These are phyloP conservation scores for Hysterium pulicare DNA, from an alignment of 2,329 filamentous ascomycete species.

Conservation along the genomic window DNA sequence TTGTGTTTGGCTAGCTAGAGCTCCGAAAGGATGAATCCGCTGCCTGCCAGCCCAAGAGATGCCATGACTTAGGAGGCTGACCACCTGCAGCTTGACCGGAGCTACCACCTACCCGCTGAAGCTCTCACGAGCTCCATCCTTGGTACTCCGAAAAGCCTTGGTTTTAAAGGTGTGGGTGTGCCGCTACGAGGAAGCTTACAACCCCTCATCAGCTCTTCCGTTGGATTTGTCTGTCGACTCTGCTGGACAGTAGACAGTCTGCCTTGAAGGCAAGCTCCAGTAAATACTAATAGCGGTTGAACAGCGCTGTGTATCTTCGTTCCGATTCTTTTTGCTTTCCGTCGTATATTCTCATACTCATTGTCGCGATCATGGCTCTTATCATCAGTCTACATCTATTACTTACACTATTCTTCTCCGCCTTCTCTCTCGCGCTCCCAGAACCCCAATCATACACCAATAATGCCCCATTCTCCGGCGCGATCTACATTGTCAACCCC, in stretches of 20 bases:
- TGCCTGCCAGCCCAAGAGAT: slow-evolving; percentile 9
- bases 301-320: not conserved
- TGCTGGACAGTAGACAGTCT: no score
- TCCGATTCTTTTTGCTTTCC: not conserved
- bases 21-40: not conserved
- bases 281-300: no score
- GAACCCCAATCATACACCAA: slow-evolving; percentile 29
- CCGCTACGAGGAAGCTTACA: slow-evolving; percentile 2
- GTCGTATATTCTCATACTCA: not conserved
- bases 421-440: slow-evolving; percentile 13
- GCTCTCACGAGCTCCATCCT: slow-evolving; percentile 15
- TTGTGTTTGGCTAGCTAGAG: not conserved
- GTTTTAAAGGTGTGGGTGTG: slow-evolving; percentile 22
- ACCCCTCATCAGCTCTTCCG: no score
- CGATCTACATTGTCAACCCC: slow-evolving; percentile 36
- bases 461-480: slow-evolving; percentile 39
- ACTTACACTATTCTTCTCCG: not conserved
- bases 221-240: not conserved
- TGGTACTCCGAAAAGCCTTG: slow-evolving; percentile 8
- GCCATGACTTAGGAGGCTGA: slow-evolving; percentile 30
- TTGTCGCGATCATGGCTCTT: not conserved
- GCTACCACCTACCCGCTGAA: slow-evolving; percentile 18
- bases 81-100: slow-evolving; percentile 25
- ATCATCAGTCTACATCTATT: not conserved
- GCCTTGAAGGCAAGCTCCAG: no score